Percentiles rank a stretch among this genome's conserved stretches.
phyloP scores from a whole-genome alignment of 352 stramenopile genomes.

The Phytophthora fragariae region DNA sequence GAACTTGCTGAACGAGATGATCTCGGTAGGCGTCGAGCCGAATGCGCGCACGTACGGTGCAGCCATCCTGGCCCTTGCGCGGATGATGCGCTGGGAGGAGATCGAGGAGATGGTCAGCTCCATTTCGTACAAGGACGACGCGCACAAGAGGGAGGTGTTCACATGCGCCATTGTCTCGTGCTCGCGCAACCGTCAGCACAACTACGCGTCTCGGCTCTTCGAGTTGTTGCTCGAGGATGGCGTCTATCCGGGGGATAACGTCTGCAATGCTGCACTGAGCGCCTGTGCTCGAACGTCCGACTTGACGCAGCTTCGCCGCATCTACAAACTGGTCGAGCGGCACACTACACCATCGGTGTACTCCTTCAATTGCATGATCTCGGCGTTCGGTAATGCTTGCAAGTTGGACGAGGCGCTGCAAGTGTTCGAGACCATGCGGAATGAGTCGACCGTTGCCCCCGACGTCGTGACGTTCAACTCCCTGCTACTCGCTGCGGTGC shows the following conservation, averaged over 20 bases:
- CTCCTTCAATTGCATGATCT: conserved; percentile 88
- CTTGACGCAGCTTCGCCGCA: conserved; percentile 61
- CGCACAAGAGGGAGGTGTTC: conserved; percentile 72
- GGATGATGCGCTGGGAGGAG: conserved; percentile 72
- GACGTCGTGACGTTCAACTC: conserved; percentile 80
- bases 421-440: conserved; percentile 59
- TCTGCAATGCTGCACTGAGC: conserved; percentile 75
- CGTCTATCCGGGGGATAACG: conserved; percentile 74
- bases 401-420: conserved; percentile 71
- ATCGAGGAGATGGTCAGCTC: conserved; percentile 69
- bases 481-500: conserved; percentile 64
- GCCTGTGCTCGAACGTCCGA: conserved; percentile 73
- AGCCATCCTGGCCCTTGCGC: conserved; percentile 70
- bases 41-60: conserved; percentile 84
- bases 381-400: conserved; percentile 72
- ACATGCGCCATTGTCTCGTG: conserved; percentile 82
- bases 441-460: conserved; percentile 38
- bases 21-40: conserved; percentile 55
- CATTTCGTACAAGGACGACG: conserved; percentile 64
- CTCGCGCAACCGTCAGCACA: conserved; percentile 73
- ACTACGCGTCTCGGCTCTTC: conserved; percentile 68
- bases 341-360: conserved; percentile 71
- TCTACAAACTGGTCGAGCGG: conserved; percentile 69
- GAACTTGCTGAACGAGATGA: conserved; percentile 85
- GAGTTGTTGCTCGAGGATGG: conserved; percentile 70